A percentile compares a stretch with the other conserved stretches of the same genome.
Evolutionary conservation across 2,329 filamentous ascomycete species (phyloP).

Genomic region (Karstenula rhodostoma): DNA sequence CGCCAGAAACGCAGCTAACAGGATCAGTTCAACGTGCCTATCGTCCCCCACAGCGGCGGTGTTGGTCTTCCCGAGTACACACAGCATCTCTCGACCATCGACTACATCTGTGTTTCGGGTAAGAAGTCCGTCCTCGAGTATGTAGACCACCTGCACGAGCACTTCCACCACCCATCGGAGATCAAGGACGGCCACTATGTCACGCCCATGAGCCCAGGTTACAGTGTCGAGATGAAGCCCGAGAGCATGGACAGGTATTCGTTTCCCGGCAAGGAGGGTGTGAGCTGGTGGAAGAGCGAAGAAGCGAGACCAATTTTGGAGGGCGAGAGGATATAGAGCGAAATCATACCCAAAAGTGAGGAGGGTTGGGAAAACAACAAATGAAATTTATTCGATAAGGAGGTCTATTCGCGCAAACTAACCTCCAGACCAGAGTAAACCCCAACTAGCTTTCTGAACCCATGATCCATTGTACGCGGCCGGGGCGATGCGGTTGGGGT

Average conservation of each 20-base stretch:
- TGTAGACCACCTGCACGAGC: conserved; percentile 92
- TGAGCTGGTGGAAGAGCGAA: conserved; percentile 86
- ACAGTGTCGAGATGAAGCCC: conserved; percentile 92
- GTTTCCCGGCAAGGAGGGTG: conserved; percentile 78
- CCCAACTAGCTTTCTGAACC: conserved; percentile 38
- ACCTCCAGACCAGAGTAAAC: too few species aligned
- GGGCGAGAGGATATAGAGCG: conserved; percentile 54
- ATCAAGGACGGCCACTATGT: conserved; percentile 89
- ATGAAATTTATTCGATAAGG: neutral
- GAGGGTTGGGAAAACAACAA: neutral
- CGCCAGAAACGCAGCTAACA: neutral
- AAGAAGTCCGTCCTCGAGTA: conserved; percentile 87
- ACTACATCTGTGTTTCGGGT: conserved; percentile 86
- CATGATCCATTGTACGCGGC: conserved; percentile 46
- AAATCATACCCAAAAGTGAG: neutral
- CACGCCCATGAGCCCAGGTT: conserved; percentile 82
- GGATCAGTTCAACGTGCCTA: conserved; percentile 70
- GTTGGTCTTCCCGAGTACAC: conserved; percentile 94
- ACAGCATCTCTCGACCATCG: conserved; percentile 89
- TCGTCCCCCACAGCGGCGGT: conserved; percentile 88
- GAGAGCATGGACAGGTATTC: conserved; percentile 83
- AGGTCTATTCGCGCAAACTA: neutral
- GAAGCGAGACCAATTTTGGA: conserved; percentile 80
- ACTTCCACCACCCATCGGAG: conserved; percentile 82
- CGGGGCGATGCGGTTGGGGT: conserved; percentile 20